Evolutionary conservation across 805 yeast species (phyloP).

Genomic region (Wickerhamiella sergipiensis): DNA sequence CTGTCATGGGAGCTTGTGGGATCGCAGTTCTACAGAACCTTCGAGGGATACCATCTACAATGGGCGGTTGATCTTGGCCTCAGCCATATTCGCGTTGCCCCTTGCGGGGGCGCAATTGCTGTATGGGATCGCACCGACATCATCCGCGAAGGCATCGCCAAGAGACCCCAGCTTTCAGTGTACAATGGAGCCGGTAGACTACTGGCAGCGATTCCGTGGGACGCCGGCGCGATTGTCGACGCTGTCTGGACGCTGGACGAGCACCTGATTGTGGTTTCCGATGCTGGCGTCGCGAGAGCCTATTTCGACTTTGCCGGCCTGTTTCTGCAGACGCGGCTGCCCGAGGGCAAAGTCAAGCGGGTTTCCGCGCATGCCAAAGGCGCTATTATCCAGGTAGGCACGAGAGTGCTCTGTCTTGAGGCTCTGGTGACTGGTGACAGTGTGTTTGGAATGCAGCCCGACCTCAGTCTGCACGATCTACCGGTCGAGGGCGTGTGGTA

Average conservation of each 20-base stretch:
- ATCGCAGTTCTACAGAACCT: constrained; percentile 50
- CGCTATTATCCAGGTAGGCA: not conserved
- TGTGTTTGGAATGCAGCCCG: not conserved
- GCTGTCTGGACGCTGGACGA: constrained; percentile 42
- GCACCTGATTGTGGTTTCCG: constrained; percentile 41
- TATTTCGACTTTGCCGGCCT: constrained; percentile 57
- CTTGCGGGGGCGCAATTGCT: constrained; percentile 44
- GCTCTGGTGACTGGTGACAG: not conserved
- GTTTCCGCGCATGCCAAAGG: not conserved
- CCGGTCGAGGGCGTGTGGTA: not conserved
- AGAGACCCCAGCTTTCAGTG: constrained; percentile 15
- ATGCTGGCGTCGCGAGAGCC: constrained; percentile 38
- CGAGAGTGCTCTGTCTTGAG: not conserved
- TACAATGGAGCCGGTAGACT: constrained; percentile 23
- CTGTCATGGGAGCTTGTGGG: constrained; percentile 67
- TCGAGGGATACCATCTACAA: constrained; percentile 41
- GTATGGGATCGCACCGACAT: constrained; percentile 14
- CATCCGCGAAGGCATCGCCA: constrained; percentile 7
- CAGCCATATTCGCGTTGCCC: constrained; percentile 36
- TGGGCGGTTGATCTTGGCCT: constrained; percentile 37
- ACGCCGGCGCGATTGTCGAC: constrained; percentile 38
- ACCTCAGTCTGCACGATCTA: not conserved
- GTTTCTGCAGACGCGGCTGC: constrained; percentile 28
- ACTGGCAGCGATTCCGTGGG: constrained; percentile 23
- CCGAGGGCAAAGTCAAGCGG: not conserved